Conservation (phyloP, 495 filamentous ascomycete species). For the Monascus purpureus region DNA sequence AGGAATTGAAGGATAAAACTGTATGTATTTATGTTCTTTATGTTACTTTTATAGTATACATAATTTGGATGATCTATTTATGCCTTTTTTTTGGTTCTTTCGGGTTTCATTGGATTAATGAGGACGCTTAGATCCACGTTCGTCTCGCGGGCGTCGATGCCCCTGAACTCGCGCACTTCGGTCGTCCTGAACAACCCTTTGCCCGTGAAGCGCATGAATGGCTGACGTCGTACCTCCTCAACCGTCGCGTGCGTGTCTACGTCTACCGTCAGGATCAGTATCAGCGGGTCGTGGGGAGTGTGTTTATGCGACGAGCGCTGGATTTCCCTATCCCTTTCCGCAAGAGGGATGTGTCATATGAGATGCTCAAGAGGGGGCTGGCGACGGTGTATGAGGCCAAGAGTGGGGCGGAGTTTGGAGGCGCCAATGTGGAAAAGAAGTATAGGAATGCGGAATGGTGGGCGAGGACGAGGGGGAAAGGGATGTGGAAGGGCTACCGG, state of each 20-base stretch:
- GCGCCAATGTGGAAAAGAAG: conserved; percentile 39
- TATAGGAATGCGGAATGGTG: conserved; percentile 59
- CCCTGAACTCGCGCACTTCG: conserved; percentile 86
- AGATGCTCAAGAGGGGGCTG: conserved; percentile 72
- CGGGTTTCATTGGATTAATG: no score
- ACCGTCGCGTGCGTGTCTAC: conserved; percentile 62
- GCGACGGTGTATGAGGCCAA: conserved; percentile 91
- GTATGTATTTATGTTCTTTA: conserved; percentile 31
- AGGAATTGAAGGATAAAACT: conserved; percentile 60
- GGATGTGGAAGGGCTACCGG: conserved; percentile 61
- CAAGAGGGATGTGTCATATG: conserved; percentile 68
- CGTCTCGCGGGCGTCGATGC: conserved; percentile 87
- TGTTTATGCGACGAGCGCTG: conserved; percentile 52
- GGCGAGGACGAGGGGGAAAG: conserved; percentile 53
- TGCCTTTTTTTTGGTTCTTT: conserved; percentile 1
- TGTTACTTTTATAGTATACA: background rate
- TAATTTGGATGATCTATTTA: background rate
- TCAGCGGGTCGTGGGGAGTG: conserved; percentile 75
- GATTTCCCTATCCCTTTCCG: conserved; percentile 39
- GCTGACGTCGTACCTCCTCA: conserved; percentile 58
- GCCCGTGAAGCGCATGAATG: conserved; percentile 66
- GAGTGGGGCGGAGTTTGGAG: conserved; percentile 74
- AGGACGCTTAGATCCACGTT: conserved; percentile 59
- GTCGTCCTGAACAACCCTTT: conserved; percentile 71
- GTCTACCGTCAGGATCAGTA: conserved; percentile 83